These are phyloP conservation scores for Aspergillus ibericus DNA, from an alignment of 2,329 filamentous ascomycete species.

Conservation along the genomic window DNA sequence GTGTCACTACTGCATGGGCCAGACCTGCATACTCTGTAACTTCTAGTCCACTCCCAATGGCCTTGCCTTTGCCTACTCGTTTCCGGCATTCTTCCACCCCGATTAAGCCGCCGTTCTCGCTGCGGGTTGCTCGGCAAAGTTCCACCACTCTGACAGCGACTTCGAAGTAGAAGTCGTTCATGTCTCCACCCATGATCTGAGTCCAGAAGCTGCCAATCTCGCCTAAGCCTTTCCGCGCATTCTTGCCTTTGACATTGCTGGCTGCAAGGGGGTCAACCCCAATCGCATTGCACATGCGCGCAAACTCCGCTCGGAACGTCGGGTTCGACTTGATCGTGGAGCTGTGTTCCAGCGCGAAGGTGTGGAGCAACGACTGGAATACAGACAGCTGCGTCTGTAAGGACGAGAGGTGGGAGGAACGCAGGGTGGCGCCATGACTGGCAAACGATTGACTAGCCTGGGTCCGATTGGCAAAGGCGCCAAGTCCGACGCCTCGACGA, in stretches of 20 bases:
- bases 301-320: conserved; percentile 92
- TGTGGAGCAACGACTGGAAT: conserved; percentile 91
- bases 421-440: conserved; percentile 83
- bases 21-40: conserved; percentile 66
- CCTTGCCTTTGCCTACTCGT: conserved; percentile 68
- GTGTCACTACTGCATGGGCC: neutral
- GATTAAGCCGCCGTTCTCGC: conserved; percentile 90
- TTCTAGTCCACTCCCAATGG: conserved; percentile 72
- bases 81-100: conserved; percentile 78
- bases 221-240: conserved; percentile 45
- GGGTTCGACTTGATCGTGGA: conserved; percentile 96
- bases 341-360: conserved; percentile 91
- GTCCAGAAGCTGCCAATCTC: conserved; percentile 77
- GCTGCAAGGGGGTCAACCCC: conserved; percentile 92
- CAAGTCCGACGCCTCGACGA: conserved; percentile 74
- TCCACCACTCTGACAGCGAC: conserved; percentile 94
- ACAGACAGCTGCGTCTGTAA: conserved; percentile 92
- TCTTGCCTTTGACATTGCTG: conserved; percentile 54
- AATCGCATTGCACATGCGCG: conserved; percentile 96
- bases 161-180: conserved; percentile 99
- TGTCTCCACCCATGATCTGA: conserved; percentile 83
- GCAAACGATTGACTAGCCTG: conserved; percentile 88
- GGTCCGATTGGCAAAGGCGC: conserved; percentile 81
- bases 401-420: conserved; percentile 77
- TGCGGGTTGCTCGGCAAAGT: conserved; percentile 79